Percentiles rank a stretch among this genome's conserved stretches.
These are phyloP conservation scores for Miscanthus lutarioriparius DNA, from an alignment of 176 grass and related monocot species.

Conservation along the genomic window DNA sequence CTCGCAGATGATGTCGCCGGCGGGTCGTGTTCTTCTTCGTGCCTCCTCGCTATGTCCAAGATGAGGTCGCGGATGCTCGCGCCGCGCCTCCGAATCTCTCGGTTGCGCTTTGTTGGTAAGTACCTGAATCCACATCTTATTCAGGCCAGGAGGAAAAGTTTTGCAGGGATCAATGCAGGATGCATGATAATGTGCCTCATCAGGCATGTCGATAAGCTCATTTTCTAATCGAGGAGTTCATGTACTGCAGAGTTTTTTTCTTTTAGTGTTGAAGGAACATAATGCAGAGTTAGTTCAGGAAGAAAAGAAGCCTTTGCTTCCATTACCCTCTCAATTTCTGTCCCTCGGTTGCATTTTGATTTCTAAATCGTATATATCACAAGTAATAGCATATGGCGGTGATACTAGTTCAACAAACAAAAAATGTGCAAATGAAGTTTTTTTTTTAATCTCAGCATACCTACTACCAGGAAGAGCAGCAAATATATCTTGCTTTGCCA, in stretches of 20 bases:
- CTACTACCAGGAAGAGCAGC: conserved; percentile 55
- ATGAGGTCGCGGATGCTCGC: conserved; percentile 48
- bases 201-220: not conserved
- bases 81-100: conserved; percentile 57
- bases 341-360: not conserved
- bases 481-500: conserved; percentile 57
- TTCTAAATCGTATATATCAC: too few species aligned
- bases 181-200: not conserved
- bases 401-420: not conserved
- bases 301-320: not conserved
- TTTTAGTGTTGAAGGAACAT: not conserved
- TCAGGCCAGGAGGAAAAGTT: not conserved
- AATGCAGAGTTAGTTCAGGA: not conserved
- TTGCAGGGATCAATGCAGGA: not conserved
- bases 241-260: not conserved
- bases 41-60: conserved; percentile 47
- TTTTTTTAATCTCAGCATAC: conserved; percentile 33
- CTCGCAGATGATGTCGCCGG: not conserved
- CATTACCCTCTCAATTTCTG: not conserved
- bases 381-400: too few species aligned
- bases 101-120: conserved; percentile 65
- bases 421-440: not conserved
- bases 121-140: conserved; percentile 9
- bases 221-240: not conserved
- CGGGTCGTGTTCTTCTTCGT: conserved; percentile 8